phyloP scores from a whole-genome alignment of 1,139 yeast genomes.

The Debaryomyces subglobosus region DNA sequence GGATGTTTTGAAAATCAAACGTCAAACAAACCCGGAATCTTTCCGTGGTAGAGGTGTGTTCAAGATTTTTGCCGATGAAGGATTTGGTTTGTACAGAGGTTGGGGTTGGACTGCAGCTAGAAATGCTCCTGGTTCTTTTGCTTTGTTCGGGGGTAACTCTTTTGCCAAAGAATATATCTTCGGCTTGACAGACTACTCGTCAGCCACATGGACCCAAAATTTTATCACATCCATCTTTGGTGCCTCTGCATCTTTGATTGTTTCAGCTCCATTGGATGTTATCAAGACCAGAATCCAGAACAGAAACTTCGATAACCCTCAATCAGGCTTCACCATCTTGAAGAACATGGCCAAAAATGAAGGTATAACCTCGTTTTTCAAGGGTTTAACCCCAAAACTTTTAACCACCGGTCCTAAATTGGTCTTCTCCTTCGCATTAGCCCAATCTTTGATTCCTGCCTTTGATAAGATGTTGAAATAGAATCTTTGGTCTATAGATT shows the following conservation, averaged over 20 bases:
- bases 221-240: slow-evolving; percentile 96
- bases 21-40: slow-evolving; percentile 98
- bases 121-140: slow-evolving; percentile 98
- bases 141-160: slow-evolving; percentile 97
- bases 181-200: slow-evolving; percentile 80
- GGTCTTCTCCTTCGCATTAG: slow-evolving; percentile 94
- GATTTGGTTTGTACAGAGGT: slow-evolving; percentile 91
- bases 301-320: slow-evolving; percentile 93
- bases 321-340: slow-evolving; percentile 88
- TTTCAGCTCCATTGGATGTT: slow-evolving; percentile 96
- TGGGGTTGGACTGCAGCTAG: slow-evolving; percentile 99
- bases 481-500: slow-evolving; percentile 2
- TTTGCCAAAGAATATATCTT: slow-evolving; percentile 96
- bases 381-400: slow-evolving; percentile 94
- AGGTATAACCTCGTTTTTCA: slow-evolving; percentile 89
- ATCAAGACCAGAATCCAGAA: slow-evolving; percentile 98
- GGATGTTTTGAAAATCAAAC: slow-evolving; percentile 95
- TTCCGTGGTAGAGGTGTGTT: slow-evolving; percentile 96
- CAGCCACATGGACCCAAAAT: slow-evolving; percentile 95
- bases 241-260: slow-evolving; percentile 95
- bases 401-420: slow-evolving; percentile 98
- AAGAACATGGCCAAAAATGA: slow-evolving; percentile 92
- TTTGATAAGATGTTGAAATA: slow-evolving; percentile 68
- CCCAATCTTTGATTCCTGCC: slow-evolving; percentile 95
- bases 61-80: slow-evolving; percentile 85